Base-by-base conservation (phyloP, 495 filamentous ascomycete species). In the Hypoxylon intermedium region DNA sequence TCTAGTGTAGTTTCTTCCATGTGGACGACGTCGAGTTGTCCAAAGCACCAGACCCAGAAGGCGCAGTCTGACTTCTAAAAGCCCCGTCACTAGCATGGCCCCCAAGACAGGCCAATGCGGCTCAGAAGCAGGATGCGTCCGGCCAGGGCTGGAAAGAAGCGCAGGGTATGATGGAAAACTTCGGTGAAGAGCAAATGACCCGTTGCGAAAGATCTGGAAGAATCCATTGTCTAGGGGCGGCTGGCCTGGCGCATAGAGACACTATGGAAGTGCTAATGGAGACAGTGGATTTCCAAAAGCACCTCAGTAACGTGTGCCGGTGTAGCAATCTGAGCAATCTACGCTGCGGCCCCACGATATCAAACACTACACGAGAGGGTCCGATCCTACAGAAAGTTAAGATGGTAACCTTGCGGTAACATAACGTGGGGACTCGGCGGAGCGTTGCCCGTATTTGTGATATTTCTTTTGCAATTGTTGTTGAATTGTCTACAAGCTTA, bases 201-300 rank as follows among this genome's bases (percentile, higher is more conserved):
- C 28, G 72, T 81, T 23, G 82, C 83, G 60, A 76, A 74, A 24
- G 71, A 74, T 28, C 67, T 73, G 13, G 79, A 83, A 28, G 82
- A 86, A 44, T 81, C 77, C 53, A 75, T n/a, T n/a, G n/a, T 83
- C 0, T 36, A 86, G 0, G 75, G 75, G 60, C 37, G 79, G 82
- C 3, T 84, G 81, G 81, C 67, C 75, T 20, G 67, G 63, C 13
- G 72, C 78, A 3, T 77, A 83, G 55, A 71, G 75, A 48, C 79
- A 83, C 49, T 43, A 37, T n/a, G 23, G 74, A 58, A 3, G 83
- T 82, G 55, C 71, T 63, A 15, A 66, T 74, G 46, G 66, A n/a
- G n/a, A n/a, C 73, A 3, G 63, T 70, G 13, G 73, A 34, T 5
- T 77, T 76, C 19, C 56, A 63, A 31, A 73, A 75, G n/a, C n/a